Evolutionary conservation across 495 filamentous ascomycete species (phyloP), one percentile per base, ranked within the genome.

Genomic region (Podospora pseudoanserina): DNA sequence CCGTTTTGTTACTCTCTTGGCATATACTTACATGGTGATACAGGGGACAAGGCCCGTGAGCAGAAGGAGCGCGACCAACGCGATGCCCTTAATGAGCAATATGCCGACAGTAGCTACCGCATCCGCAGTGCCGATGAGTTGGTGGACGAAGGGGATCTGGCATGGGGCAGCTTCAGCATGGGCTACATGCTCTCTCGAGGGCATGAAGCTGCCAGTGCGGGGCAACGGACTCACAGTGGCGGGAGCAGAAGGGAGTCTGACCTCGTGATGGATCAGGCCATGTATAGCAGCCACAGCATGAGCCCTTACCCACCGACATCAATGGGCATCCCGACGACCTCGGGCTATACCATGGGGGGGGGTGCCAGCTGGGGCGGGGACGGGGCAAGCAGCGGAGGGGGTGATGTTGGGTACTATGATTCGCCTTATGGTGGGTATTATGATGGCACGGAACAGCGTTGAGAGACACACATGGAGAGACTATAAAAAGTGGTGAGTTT

Each of bases 91-190:
- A 86, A 91, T 73, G 78, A 84, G 66, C 72, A 82, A 57, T 78
- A 83, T 49, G 88, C 88, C 5, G 84, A 80, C 7, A 78, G 79
- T 69, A 79, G 82, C 63, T 91, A 91, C 73, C 76, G 81, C 7
- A 78, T 82, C n/a, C 83, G 85, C 0, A 80, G 81, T 26, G 75
- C 86, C 1, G 78, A 80, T 1, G 86, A 76, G 26, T 18, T 74
- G 64, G 83, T 80, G 44, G 70, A 74, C 55, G 81, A 77, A 32
- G 74, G 79, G 28, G 82, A 85, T 53, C 80, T 86, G 13, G 86
- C 86, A 0, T 91, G 88, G 88, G 88, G 88, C 20, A 81, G 86
- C 26, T 63, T 89, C 57, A 85, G 80, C 66, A 77, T 91, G 78
- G 75, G 77, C 30, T 82, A 86, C 68, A 79, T 89, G 3, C 77